phyloP scores from a whole-genome alignment of 169 alveolate species.

The Perkinsus chesapeaki region DNA sequence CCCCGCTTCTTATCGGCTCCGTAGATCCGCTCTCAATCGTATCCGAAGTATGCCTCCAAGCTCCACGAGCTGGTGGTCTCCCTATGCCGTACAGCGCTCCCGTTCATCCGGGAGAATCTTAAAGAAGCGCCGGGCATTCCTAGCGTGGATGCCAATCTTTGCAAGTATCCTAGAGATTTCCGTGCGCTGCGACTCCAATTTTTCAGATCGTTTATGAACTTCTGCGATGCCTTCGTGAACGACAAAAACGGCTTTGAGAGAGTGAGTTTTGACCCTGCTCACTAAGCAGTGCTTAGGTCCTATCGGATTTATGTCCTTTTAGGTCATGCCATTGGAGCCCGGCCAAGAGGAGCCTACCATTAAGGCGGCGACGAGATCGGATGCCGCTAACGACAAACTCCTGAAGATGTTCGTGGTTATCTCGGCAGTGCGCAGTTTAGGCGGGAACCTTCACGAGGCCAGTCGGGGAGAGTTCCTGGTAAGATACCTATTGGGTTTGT shows the following conservation, averaged over 20 bases:
- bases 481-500: neutral
- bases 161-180: neutral
- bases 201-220: neutral
- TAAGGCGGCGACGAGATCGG: neutral
- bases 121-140: neutral
- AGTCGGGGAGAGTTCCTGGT: constrained; percentile 52
- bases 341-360: neutral
- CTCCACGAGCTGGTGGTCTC: constrained; percentile 20
- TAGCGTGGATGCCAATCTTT: neutral
- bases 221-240: neutral
- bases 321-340: neutral
- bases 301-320: neutral
- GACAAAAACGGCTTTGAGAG: neutral
- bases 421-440: constrained; percentile 69
- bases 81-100: constrained; percentile 25
- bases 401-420: constrained; percentile 51
- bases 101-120: constrained; percentile 31
- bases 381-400: constrained; percentile 26
- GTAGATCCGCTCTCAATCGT: constrained; percentile 43
- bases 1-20: constrained; percentile 46
- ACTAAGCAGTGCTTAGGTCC: neutral
- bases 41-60: constrained; percentile 32
- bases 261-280: neutral
- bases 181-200: neutral
- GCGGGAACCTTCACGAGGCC: constrained; percentile 78